Evolutionary conservation across 495 filamentous ascomycete genomes (phyloP).

Genomic region (Cryomyces minteri): DNA sequence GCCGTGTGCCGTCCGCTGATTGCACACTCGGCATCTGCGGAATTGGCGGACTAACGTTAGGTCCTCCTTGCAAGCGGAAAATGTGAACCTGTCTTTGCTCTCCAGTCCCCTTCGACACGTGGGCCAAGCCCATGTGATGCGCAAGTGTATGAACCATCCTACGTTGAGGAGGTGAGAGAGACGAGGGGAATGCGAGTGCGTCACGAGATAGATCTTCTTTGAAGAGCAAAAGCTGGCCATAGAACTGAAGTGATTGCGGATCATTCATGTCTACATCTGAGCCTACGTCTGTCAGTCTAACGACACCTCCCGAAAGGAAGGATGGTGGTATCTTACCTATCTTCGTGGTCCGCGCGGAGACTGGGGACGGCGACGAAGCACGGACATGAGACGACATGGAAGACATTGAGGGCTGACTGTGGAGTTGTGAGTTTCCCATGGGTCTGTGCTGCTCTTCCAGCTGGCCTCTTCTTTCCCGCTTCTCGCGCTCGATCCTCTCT

Average conservation of each 20-base stretch:
- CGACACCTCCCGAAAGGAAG: not conserved
- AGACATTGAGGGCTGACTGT: conserved; percentile 68
- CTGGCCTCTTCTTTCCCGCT: conserved; percentile 89
- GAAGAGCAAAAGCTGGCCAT: conserved; percentile 76
- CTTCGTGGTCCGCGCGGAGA: conserved; percentile 40
- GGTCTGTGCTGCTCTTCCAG: conserved; percentile 91
- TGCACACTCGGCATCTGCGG: conserved; percentile 39
- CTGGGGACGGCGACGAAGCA: conserved; percentile 54
- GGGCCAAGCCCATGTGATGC: conserved; percentile 83
- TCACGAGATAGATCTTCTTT: conserved; percentile 62
- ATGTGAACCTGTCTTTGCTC: conserved; percentile 79
- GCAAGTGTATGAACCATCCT: conserved; percentile 84
- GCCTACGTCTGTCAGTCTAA: not conserved
- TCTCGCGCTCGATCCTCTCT: conserved; percentile 92
- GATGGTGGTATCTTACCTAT: conserved; percentile 30
- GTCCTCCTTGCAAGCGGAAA: conserved; percentile 38
- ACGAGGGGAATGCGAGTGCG: conserved; percentile 62
- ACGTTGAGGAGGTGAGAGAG: conserved; percentile 64
- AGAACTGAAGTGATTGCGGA: conserved; percentile 67
- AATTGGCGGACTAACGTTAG: conserved; percentile 48
- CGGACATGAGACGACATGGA: conserved; percentile 58
- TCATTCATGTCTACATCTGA: conserved; percentile 77
- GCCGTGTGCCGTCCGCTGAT: conserved; percentile 52
- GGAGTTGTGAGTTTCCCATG: conserved; percentile 41
- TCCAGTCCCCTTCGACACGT: conserved; percentile 71